Evolutionary conservation across 2,329 filamentous ascomycete genomes (phyloP).

Genomic region (Cladosporium velox): DNA sequence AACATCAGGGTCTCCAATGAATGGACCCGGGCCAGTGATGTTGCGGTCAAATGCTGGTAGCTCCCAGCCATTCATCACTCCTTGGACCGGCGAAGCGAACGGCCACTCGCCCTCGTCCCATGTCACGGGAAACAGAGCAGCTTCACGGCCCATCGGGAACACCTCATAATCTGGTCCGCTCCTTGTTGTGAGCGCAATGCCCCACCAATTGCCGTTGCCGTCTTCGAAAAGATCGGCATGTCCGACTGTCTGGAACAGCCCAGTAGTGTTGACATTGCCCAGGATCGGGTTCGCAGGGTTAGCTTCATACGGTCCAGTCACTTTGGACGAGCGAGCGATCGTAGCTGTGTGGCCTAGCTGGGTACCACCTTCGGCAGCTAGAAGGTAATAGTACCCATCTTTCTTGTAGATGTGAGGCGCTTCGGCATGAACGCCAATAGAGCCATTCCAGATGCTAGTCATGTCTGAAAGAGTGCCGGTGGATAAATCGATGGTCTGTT

Average conservation of each 20-base stretch:
- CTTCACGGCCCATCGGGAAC: slow-evolving; percentile 57
- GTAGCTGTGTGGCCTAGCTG: slow-evolving; percentile 43
- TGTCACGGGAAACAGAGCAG: slow-evolving; percentile 50
- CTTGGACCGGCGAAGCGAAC: slow-evolving; percentile 44
- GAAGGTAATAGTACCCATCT: slow-evolving; percentile 41
- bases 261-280: slow-evolving; percentile 30
- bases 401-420: slow-evolving; percentile 43
- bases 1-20: slow-evolving; percentile 46
- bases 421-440: slow-evolving; percentile 38
- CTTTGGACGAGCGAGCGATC: slow-evolving; percentile 41
- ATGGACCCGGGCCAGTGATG: slow-evolving; percentile 46
- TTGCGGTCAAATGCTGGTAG: slow-evolving; percentile 41
- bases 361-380: slow-evolving; percentile 44
- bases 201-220: slow-evolving; percentile 55
- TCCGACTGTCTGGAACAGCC: slow-evolving; percentile 54
- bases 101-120: slow-evolving; percentile 50
- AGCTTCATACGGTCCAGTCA: slow-evolving; percentile 37
- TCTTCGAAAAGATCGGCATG: slow-evolving; percentile 61
- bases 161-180: slow-evolving; percentile 42
- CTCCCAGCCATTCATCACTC: slow-evolving; percentile 47
- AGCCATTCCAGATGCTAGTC: slow-evolving; percentile 41
- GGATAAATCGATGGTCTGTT: slow-evolving; percentile 37
- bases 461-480: slow-evolving; percentile 34
- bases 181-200: slow-evolving; percentile 49
- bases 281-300: slow-evolving; percentile 32